phyloP scores from a whole-genome alignment of 2,329 filamentous ascomycete species.

The Colletotrichum navitas region DNA sequence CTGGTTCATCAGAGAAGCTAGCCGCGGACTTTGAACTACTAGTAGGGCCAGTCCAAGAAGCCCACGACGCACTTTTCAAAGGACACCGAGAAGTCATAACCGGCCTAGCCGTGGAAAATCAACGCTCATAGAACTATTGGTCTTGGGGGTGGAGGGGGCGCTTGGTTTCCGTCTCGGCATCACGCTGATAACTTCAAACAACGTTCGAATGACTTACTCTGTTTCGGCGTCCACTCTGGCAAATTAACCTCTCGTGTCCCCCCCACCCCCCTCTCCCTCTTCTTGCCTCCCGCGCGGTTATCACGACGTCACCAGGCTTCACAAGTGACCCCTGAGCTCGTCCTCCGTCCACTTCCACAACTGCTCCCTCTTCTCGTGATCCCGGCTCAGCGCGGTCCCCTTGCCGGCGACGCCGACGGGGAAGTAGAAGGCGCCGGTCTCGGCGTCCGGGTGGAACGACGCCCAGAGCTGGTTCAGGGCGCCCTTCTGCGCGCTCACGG shows the following conservation, averaged over 20 bases:
- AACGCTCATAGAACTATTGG: conserved; percentile 31
- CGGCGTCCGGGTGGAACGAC: conserved; percentile 43
- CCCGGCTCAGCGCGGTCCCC: conserved; percentile 43
- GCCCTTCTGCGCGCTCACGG: conserved; percentile 45
- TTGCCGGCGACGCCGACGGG: conserved; percentile 49
- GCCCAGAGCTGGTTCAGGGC: conserved; percentile 51
- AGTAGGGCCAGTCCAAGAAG: background rate
- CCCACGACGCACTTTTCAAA: conserved; percentile 18
- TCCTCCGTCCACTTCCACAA: conserved; percentile 55
- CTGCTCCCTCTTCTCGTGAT: conserved; percentile 47
- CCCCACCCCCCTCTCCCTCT: background rate
- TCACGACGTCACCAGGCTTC: background rate
- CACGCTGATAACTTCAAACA: conserved; percentile 7
- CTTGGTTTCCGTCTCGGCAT: conserved; percentile 23
- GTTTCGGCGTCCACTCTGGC: background rate
- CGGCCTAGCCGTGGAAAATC: conserved; percentile 10
- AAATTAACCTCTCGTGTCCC: background rate
- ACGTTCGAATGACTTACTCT: background rate
- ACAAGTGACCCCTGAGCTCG: conserved; percentile 46
- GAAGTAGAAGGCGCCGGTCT: conserved; percentile 51
- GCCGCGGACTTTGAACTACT: conserved; percentile 11
- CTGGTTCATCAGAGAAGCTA: conserved; percentile 4
- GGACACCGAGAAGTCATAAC: conserved; percentile 18
- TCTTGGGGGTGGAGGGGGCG: background rate
- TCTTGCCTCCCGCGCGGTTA: conserved; percentile 11